Evolutionary conservation across 1,284 basidiomycete species (phyloP), one percentile per base, ranked within the genome.

Genomic region (Acaromyces ingoldii): DNA sequence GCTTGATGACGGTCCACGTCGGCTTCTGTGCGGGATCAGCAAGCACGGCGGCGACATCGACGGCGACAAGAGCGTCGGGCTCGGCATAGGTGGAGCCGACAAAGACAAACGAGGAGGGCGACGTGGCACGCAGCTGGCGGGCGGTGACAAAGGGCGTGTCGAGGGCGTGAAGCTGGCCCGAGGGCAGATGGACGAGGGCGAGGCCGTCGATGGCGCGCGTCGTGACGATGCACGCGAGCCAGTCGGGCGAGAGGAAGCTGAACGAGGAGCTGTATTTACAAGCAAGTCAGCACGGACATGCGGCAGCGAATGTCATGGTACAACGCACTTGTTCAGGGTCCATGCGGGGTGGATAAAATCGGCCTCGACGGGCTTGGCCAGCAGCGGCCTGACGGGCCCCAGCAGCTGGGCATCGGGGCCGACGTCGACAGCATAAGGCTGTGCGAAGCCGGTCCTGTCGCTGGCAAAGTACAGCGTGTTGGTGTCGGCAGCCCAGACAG

Each of bases 361-460:
- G 44, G 82, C 67, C 10, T 76, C 60, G 2, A 82, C 49, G 0
- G 83, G 78, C 22, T 76, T 54, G 0, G 78, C 58, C 7, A 87
- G 77, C 5, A 60, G 29, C 10, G 38, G 25, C 38, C 9, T 7
- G 17, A 25, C 21, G 1, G 51, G 4, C 0, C 6, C 31, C 10
- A 51, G 21, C 21, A 17, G 10, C 4, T 28, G n/a, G 9, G 17
- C 25, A 2, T 28, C 9, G 22, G 19, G 1, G 21, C 36, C 19
- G 17, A 79, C 49, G 6, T 71, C 69, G 70, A 82, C 84, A 34
- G 74, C 78, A 79, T 83, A 87, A 0, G 86, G 85, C 62, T 88
- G 88, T 48, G 82, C 79, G 66, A 80, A 89, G 0, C 84, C 84
- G n/a, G 83, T 81, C 44, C 78, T 77, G 64, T 89, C 87, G 36